Evolutionary conservation across 2,329 filamentous ascomycete genomes (phyloP).

Genomic region (Nemania bipapillata): DNA sequence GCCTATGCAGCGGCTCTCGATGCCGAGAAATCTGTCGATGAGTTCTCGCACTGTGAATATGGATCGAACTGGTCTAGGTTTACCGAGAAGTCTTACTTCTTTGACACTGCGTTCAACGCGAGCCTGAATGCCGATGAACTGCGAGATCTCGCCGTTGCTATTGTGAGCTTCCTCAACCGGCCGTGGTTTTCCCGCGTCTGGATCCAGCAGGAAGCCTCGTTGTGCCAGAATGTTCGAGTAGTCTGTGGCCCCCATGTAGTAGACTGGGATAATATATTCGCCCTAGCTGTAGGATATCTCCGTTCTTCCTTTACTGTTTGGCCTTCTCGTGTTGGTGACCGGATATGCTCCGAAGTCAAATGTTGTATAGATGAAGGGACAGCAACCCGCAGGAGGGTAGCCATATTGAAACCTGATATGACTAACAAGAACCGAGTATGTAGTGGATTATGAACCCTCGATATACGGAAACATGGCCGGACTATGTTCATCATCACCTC

Average conservation of each 20-base stretch:
- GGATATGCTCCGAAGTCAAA: background rate
- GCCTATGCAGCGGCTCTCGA: conserved; percentile 40
- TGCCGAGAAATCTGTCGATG: conserved; percentile 21
- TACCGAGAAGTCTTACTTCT: conserved; percentile 43
- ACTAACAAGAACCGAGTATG: background rate
- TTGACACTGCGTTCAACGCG: conserved; percentile 27
- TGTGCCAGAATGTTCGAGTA: conserved; percentile 33
- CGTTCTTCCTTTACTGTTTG: background rate
- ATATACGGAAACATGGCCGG: conserved; percentile 40
- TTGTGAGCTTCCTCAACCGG: conserved; percentile 42
- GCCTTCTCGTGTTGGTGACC: background rate
- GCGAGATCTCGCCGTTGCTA: conserved; percentile 29
- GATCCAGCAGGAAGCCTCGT: conserved; percentile 45
- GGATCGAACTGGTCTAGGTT: conserved; percentile 30
- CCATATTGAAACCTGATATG: background rate
- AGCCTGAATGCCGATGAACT: conserved; percentile 10
- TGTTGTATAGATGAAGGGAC: background rate
- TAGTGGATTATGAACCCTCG: conserved; percentile 41
- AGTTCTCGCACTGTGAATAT: conserved; percentile 31
- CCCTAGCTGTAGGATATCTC: conserved; percentile 37
- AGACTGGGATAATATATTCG: conserved; percentile 42
- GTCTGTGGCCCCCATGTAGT: conserved; percentile 36
- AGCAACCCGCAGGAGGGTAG: background rate
- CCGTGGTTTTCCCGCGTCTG: conserved; percentile 45
- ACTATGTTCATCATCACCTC: conserved; percentile 30